These are phyloP conservation scores for Exidia glandulosa DNA, from an alignment of 768 basidiomycete genomes.

Conservation along the genomic window DNA sequence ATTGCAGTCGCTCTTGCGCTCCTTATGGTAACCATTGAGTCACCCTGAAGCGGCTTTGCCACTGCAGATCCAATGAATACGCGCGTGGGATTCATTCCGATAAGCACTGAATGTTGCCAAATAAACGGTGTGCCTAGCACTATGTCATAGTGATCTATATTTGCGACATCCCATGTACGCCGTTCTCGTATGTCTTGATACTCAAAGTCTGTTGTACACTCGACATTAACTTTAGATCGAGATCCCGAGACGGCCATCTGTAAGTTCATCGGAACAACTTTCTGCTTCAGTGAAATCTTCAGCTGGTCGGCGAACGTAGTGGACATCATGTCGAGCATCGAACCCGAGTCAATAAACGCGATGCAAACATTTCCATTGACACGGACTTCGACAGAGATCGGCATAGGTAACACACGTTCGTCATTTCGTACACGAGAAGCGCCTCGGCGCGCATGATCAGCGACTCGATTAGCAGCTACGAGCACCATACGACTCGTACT, in stretches of 20 bases:
- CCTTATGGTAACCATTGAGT: neutral
- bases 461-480: too few relatives aligned
- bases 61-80: neutral
- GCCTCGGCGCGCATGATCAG: neutral
- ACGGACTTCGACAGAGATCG: constrained; percentile 19
- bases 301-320: constrained; percentile 28
- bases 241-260: constrained; percentile 8
- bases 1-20: neutral
- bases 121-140: constrained; percentile 28
- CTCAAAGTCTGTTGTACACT: neutral
- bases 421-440: neutral
- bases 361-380: constrained; percentile 23
- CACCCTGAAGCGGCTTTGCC: neutral
- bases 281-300: constrained; percentile 11
- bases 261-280: constrained; percentile 10
- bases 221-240: constrained; percentile 1
- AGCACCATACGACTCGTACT: too few relatives aligned
- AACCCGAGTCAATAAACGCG: constrained; percentile 29
- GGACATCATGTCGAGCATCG: constrained; percentile 31
- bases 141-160: constrained; percentile 25
- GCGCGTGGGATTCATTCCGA: neutral
- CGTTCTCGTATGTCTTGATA: constrained; percentile 3
- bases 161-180: constrained; percentile 19
- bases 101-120: constrained; percentile 13
- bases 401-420: constrained; percentile 15